Percentiles rank a stretch among this genome's conserved stretches.
Evolutionary conservation across 2,329 filamentous ascomycete genomes (phyloP).

Genomic region (Neonectria neomacrospora): DNA sequence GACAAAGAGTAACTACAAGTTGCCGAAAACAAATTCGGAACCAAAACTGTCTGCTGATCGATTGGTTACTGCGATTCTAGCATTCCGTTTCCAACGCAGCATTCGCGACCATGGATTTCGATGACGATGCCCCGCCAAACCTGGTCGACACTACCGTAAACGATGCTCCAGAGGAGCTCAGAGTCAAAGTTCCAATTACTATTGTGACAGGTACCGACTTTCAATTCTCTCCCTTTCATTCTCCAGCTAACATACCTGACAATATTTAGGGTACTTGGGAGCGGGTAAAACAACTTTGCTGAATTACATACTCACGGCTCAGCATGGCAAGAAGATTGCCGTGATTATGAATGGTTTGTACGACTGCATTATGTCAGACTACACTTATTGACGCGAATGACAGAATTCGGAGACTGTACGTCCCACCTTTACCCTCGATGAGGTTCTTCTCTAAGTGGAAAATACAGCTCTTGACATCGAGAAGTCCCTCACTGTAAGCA

Average conservation of each 20-base stretch:
- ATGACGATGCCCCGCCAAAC: conserved; percentile 75
- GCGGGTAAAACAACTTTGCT: conserved; percentile 95
- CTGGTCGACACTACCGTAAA: conserved; percentile 61
- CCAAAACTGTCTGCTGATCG: too few relatives aligned
- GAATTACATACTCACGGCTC: conserved; percentile 94
- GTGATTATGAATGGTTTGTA: conserved; percentile 88
- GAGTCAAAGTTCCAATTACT: conserved; percentile 81
- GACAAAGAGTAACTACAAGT: conserved; percentile 5
- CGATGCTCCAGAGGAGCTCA: conserved; percentile 60
- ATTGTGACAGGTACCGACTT: conserved; percentile 76
- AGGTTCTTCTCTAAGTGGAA: conserved; percentile 22
- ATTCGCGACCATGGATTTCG: conserved; percentile 64
- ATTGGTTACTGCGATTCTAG: background rate
- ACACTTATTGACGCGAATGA: conserved; percentile 24
- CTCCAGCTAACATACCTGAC: conserved; percentile 16
- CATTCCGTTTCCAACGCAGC: background rate
- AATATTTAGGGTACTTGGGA: conserved; percentile 82
- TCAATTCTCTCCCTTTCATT: background rate
- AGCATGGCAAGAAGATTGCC: conserved; percentile 97
- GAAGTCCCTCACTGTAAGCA: conserved; percentile 91
- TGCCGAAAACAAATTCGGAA: background rate
- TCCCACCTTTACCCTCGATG: conserved; percentile 15
- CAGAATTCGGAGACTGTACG: conserved; percentile 85
- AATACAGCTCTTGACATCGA: conserved; percentile 88
- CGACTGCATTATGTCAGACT: background rate